Evolutionary conservation across 2,329 filamentous ascomycete species (phyloP).

Genomic region (Aspergillus intermedius): DNA sequence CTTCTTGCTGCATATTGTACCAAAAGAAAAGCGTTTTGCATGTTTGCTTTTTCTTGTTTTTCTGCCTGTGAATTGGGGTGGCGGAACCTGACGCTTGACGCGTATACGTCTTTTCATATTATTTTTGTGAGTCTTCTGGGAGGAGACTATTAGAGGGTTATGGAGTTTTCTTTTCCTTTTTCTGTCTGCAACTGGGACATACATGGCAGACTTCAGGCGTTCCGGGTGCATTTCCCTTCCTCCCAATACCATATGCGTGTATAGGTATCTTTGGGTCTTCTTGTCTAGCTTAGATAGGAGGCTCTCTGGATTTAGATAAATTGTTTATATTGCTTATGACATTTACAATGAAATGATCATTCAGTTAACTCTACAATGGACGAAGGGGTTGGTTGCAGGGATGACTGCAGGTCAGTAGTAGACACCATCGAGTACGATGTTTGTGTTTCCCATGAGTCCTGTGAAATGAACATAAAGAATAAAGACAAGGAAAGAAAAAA

Average conservation of each 20-base stretch:
- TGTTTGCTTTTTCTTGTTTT: slow-evolving; percentile 14
- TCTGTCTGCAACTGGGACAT: slow-evolving; percentile 11
- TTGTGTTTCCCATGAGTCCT: too few species aligned
- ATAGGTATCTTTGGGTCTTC: background rate
- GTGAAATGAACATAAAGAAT: too few species aligned
- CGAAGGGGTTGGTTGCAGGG: too few species aligned
- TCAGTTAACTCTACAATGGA: too few species aligned
- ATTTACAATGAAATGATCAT: too few species aligned
- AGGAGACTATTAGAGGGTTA: slow-evolving; percentile 8
- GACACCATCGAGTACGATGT: too few species aligned
- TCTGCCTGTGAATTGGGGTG: slow-evolving; percentile 2
- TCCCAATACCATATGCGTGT: background rate
- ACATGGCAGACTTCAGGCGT: slow-evolving; percentile 16
- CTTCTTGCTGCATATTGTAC: slow-evolving; percentile 9
- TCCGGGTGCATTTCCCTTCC: slow-evolving; percentile 12
- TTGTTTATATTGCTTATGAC: background rate
- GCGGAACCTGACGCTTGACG: background rate
- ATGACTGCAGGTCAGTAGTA: too few species aligned
- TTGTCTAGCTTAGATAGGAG: background rate
- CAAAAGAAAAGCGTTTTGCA: slow-evolving; percentile 14
- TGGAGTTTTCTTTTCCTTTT: slow-evolving; percentile 15
- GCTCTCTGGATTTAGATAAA: background rate
- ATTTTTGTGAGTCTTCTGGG: slow-evolving; percentile 6
- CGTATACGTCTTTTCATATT: slow-evolving; percentile 10
- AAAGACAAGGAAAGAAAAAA: too few species aligned